A percentile compares a stretch with the other conserved stretches of the same genome.
phyloP scores from a whole-genome alignment of 768 basidiomycete species.

The Boletus huronensis region DNA sequence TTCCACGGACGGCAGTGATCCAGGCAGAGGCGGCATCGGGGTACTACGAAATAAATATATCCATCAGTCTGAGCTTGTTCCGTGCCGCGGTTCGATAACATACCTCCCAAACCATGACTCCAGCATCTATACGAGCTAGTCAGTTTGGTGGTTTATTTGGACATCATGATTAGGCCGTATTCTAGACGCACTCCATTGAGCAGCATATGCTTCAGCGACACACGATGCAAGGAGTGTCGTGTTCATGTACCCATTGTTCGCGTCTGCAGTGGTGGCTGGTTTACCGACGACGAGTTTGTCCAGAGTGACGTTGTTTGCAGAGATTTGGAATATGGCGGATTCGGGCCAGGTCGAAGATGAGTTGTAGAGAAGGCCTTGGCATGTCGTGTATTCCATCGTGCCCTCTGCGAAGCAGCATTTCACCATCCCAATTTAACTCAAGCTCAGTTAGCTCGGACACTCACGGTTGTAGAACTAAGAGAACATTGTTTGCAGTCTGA shows the following conservation, averaged over 20 bases:
- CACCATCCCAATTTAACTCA: background rate
- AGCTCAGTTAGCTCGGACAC: background rate
- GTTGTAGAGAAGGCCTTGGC: constrained; percentile 34
- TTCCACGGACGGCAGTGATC: constrained; percentile 20
- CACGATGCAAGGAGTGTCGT: constrained; percentile 55
- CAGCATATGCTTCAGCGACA: constrained; percentile 44
- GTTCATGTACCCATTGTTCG: constrained; percentile 53
- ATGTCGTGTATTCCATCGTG: constrained; percentile 35
- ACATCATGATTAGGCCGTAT: no score
- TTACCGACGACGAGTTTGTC: constrained; percentile 75
- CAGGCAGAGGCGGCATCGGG: constrained; percentile 35
- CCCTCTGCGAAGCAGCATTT: constrained; percentile 28
- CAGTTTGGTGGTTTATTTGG: background rate
- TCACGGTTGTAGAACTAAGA: constrained; percentile 17
- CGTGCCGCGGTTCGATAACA: background rate
- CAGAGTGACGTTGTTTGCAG: constrained; percentile 52
- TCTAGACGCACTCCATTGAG: background rate
- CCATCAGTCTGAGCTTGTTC: no score
- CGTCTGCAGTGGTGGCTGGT: constrained; percentile 49
- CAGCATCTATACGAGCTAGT: constrained; percentile 20
- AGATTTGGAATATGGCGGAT: constrained; percentile 44
- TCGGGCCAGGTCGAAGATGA: constrained; percentile 40
- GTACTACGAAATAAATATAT: constrained; percentile 19
- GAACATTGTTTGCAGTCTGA: background rate
- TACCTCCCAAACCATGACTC: constrained; percentile 19